These are phyloP conservation scores for Magnusiomyces paraingens DNA, from an alignment of 1,139 yeast genomes.

Conservation along the genomic window DNA sequence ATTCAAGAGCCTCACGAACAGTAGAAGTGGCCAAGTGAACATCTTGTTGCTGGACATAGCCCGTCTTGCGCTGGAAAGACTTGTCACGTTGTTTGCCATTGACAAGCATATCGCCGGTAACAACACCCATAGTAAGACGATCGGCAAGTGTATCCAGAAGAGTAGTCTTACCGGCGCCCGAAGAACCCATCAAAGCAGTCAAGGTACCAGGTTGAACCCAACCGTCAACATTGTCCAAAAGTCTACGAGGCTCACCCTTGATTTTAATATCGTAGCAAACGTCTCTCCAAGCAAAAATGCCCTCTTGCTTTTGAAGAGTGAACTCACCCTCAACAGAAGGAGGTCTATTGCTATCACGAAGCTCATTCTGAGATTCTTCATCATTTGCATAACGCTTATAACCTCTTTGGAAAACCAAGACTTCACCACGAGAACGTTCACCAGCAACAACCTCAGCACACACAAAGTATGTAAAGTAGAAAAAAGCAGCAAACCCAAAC, in stretches of 20 bases:
- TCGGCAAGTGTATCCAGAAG: slow-evolving; percentile 62
- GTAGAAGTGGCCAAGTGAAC: slow-evolving; percentile 60
- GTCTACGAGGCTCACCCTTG: slow-evolving; percentile 45
- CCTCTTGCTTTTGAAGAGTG: slow-evolving; percentile 20
- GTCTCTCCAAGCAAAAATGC: slow-evolving; percentile 68
- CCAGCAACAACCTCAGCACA: slow-evolving; percentile 60
- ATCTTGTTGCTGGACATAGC: slow-evolving; percentile 76
- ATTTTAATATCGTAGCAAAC: slow-evolving; percentile 61
- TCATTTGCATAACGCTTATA: background rate
- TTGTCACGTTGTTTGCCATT: slow-evolving; percentile 58
- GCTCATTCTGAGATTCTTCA: slow-evolving; percentile 10
- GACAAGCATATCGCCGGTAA: slow-evolving; percentile 64
- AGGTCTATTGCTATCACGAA: slow-evolving; percentile 27
- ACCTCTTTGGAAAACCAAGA: slow-evolving; percentile 48
- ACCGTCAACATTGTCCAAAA: slow-evolving; percentile 62
- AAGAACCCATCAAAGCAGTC: slow-evolving; percentile 73
- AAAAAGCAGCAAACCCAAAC: slow-evolving; percentile 46
- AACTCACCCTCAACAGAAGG: slow-evolving; percentile 7
- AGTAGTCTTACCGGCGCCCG: slow-evolving; percentile 81
- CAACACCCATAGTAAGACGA: slow-evolving; percentile 66
- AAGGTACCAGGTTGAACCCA: slow-evolving; percentile 69
- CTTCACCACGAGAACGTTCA: slow-evolving; percentile 75
- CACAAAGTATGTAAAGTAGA: slow-evolving; percentile 46
- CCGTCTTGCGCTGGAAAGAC: slow-evolving; percentile 70
- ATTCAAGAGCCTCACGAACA: slow-evolving; percentile 67